Evolutionary conservation across 805 yeast species (phyloP), one percentile per base, ranked within the genome.

Genomic region (Yamadazyma insecticola): DNA sequence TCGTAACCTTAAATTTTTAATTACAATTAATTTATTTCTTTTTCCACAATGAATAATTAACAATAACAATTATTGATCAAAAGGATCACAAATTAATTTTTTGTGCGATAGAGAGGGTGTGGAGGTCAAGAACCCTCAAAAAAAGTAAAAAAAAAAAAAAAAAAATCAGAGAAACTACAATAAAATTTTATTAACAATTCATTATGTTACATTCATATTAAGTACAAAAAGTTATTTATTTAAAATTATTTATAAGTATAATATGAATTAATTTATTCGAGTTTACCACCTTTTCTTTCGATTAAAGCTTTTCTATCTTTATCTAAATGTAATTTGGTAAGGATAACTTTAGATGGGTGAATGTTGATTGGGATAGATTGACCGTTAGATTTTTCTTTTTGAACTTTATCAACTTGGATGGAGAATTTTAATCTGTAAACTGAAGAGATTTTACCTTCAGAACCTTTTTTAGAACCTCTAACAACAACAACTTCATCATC

Each of bases 401-500:
- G 80, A 68, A 92, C 77, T 78, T 90, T 90, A 77, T 89, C 97
- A 59, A 92, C 82, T 75, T 90, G 97, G 55, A 92, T 78, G 57
- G 95, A 80, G 67, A 76, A 92, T 73, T 92, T 92, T 74, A 92
- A 84, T 84, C 98, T 90, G 96, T 92, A 92, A 55, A 90, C 97
- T 50, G 95, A 83, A 53, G 92, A 75, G 69, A 92, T 78, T 75
- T 88, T 86, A 74, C 98, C 98, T 78, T 90, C 98, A 59, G 90
- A 88, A 70, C 97, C 98, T 80, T 92, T 92, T 84, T 86, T 85
- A 63, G 97, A 85, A 66, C 98, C 98, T 76, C 98, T 90, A 68
- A 83, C 90, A 63, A 92, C 92, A 57, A 76, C 70, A 57, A 92
- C 95, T 72, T 84, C 87, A 69, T 92, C 98, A 57, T 89, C 94